These are phyloP conservation scores for Mycena latifolia DNA, from an alignment of 768 basidiomycete genomes.

Conservation along the genomic window DNA sequence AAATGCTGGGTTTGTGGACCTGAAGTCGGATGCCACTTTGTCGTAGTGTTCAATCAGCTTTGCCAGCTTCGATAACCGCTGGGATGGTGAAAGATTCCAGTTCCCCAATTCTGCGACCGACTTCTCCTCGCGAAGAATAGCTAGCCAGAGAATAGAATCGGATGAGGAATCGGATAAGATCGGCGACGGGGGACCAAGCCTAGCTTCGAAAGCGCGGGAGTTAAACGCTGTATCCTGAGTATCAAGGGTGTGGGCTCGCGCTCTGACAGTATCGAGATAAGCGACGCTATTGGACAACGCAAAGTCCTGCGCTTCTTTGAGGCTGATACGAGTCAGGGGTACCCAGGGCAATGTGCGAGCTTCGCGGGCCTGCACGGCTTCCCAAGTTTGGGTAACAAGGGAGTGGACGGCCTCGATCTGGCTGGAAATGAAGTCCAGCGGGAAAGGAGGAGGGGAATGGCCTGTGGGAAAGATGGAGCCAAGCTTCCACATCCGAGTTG, in stretches of 20 bases:
- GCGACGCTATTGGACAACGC: slow-evolving; percentile 5
- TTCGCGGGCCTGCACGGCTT: background rate
- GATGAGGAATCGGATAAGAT: too few relatives aligned
- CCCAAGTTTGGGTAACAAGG: background rate
- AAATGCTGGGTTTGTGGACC: slow-evolving; percentile 50
- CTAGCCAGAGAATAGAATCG: too few relatives aligned
- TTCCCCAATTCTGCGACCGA: background rate
- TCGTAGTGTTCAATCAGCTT: slow-evolving; percentile 40
- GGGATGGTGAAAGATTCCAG: too few relatives aligned
- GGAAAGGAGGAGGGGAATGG: background rate
- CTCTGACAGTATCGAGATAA: background rate
- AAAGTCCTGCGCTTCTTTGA: slow-evolving; percentile 7
- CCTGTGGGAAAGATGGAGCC: slow-evolving; percentile 29
- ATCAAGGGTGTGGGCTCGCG: too few relatives aligned
- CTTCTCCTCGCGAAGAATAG: too few relatives aligned
- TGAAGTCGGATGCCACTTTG: slow-evolving; percentile 39
- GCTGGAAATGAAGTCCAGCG: slow-evolving; percentile 26
- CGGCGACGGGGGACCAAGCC: too few relatives aligned
- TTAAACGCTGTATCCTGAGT: too few relatives aligned
- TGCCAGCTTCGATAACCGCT: background rate
- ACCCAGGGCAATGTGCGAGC: background rate
- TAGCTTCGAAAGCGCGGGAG: too few relatives aligned
- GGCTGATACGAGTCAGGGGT: background rate
- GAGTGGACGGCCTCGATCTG: slow-evolving; percentile 34
- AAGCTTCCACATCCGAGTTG: slow-evolving; percentile 53